Evolutionary conservation across 495 filamentous ascomycete genomes (phyloP), one percentile per base, ranked within the genome.

Genomic region (Aspergillus steynii): DNA sequence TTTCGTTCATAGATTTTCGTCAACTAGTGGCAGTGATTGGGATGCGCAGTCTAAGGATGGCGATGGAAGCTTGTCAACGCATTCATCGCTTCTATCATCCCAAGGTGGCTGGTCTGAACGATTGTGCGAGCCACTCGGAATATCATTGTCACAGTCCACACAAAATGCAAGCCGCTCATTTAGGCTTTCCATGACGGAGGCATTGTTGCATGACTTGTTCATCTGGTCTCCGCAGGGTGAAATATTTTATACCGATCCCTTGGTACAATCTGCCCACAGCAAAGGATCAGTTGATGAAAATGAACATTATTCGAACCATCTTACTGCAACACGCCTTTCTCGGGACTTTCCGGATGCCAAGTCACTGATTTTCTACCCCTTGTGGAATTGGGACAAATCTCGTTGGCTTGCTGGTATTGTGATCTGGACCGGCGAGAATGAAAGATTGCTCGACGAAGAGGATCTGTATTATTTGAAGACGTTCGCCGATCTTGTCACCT

Each of bases 321-420:
- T 27, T 2, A 32, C 63, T 3, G 34, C 58, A 20, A 31, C 29
- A 26, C 58, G 61, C 1, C 61, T 76, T 7, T 26, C 58, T 0
- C 49, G 61, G 7, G 55, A 60, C 9, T 72, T 87, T 55, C 80
- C 85, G 6, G 73, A 73, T n/a, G 84, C 85, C 4, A 76, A 78
- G 48, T 85, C 77, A 50, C 68, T 85, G 5, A 74, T 84, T 9
- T 84, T 87, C 61, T 72, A 86, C 37, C 86, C 88, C 0, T 66
- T 90, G 3, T 89, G 86, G 82, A 83, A 88, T 61, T 79, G 81
- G 51, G 80, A 83, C 46, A 77, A 81, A 56, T 81, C 84, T 5
- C 72, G 84, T 32, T 90, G 88, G 87, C 86, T 85, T 70, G 78
- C 86, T 0, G 85, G 83, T 2, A 77, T 77, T 0, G 68, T 90